Evolutionary conservation across 2,329 filamentous ascomycete genomes (phyloP).

Genomic region (Leptosphaerulina australis): DNA sequence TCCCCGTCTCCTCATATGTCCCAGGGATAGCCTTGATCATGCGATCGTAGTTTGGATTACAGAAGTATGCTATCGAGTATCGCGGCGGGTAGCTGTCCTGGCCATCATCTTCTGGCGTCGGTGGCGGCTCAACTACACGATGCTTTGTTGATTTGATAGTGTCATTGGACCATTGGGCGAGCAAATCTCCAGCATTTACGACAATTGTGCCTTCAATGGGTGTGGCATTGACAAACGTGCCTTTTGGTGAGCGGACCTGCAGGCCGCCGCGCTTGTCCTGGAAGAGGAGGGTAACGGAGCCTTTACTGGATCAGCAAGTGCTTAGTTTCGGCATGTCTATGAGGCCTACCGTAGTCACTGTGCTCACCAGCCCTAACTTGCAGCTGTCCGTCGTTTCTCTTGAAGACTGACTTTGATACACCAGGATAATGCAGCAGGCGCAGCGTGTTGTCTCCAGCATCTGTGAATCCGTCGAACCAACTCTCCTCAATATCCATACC

Average conservation of each 20-base stretch:
- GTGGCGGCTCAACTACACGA: conserved; percentile 83
- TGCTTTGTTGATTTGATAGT: conserved; percentile 90
- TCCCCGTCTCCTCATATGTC: conserved; percentile 71
- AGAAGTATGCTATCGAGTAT: conserved; percentile 93
- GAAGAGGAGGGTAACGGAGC: conserved; percentile 50
- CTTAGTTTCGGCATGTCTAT: accelerated
- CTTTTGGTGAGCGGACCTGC: conserved; percentile 72
- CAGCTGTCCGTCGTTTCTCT: conserved; percentile 68
- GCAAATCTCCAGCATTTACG: conserved; percentile 85
- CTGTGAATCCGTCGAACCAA: conserved; percentile 79
- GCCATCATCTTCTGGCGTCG: conserved; percentile 52
- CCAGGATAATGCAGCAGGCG: conserved; percentile 78
- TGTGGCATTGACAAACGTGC: conserved; percentile 79
- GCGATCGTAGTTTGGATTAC: conserved; percentile 80
- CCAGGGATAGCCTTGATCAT: conserved; percentile 81
- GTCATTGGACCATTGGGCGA: conserved; percentile 89
- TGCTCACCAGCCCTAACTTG: conserved; percentile 81
- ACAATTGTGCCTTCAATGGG: conserved; percentile 83
- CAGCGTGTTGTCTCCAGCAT: conserved; percentile 60
- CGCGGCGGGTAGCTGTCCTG: conserved; percentile 68
- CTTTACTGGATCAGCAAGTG: conserved; percentile 29
- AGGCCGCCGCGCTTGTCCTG: conserved; percentile 64
- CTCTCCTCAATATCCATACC: conserved; percentile 72
- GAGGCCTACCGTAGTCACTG: conserved; percentile 63
- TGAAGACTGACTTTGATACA: conserved; percentile 69